Percentiles rank a stretch among this genome's conserved stretches.
Evolutionary conservation across 2,329 filamentous ascomycete genomes (phyloP).

Genomic region (Colletotrichum simmondsii): DNA sequence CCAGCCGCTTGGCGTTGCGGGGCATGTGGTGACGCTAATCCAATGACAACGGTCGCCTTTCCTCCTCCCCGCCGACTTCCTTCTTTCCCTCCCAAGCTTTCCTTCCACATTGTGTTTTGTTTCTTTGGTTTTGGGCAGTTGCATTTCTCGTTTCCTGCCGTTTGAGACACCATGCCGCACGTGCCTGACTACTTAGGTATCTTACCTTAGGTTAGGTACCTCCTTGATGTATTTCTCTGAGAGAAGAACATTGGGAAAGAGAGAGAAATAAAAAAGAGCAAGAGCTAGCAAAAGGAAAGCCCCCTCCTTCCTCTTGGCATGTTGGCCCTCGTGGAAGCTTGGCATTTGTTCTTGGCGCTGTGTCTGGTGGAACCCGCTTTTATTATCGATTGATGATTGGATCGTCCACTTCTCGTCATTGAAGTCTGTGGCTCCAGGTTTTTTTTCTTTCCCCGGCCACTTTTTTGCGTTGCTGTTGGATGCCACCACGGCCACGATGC

Average conservation of each 20-base stretch:
- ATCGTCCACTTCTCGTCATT: background rate
- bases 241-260: background rate
- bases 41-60: slow-evolving; percentile 8
- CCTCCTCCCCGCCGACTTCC: background rate
- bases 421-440: background rate
- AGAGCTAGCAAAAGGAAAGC: no score
- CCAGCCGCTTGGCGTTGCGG: slow-evolving; percentile 26
- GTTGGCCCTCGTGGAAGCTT: background rate
- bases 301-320: background rate
- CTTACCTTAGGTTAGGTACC: no score
- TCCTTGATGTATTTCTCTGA: no score
- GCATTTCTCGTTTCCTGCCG: background rate
- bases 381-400: background rate
- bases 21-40: background rate
- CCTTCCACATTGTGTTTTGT: background rate
- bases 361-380: background rate
- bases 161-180: background rate
- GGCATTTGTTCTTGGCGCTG: background rate
- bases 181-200: no score
- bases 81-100: background rate
- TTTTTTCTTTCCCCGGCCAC: background rate
- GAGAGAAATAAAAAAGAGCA: no score
- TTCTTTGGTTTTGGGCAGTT: background rate
- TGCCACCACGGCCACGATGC: background rate
- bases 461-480: background rate